phyloP scores from a whole-genome alignment of 306 rosid species.

The Inga laurina region DNA sequence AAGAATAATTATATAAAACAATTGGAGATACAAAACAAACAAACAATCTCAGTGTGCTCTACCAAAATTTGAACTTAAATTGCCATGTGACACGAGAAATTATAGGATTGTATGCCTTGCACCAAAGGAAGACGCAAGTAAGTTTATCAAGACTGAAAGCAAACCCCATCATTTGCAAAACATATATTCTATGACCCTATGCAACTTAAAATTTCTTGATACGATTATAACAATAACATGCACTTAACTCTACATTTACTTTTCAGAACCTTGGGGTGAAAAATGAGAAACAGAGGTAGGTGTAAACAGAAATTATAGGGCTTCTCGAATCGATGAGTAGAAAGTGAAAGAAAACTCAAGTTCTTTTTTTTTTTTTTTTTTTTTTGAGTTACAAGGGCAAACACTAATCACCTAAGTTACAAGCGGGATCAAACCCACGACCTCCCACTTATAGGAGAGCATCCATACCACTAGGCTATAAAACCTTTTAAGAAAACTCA shows the following conservation, averaged over 20 bases:
- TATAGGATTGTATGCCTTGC: background rate
- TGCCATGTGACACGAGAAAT: background rate
- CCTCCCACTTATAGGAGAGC: too few relatives aligned
- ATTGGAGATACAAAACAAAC: background rate
- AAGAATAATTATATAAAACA: background rate
- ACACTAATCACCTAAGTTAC: too few relatives aligned
- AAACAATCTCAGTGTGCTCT: background rate
- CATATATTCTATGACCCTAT: background rate
- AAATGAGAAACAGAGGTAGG: background rate
- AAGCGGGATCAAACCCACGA: accelerated
- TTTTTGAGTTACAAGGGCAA: too few relatives aligned
- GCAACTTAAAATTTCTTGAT: background rate
- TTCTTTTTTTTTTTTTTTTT: too few relatives aligned
- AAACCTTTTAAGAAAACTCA: background rate
- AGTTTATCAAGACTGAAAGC: background rate
- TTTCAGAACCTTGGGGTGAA: background rate
- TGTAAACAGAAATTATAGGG: background rate
- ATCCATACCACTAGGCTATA: too few relatives aligned
- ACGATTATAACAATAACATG: background rate
- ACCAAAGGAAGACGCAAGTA: background rate
- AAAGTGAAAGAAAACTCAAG: background rate
- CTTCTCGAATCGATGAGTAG: background rate
- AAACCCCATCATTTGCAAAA: background rate
- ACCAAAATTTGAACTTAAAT: background rate
- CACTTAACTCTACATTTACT: background rate